These are phyloP conservation scores for Penicillium griseofulvum DNA, from an alignment of 2,329 filamentous ascomycete species.

Conservation along the genomic window DNA sequence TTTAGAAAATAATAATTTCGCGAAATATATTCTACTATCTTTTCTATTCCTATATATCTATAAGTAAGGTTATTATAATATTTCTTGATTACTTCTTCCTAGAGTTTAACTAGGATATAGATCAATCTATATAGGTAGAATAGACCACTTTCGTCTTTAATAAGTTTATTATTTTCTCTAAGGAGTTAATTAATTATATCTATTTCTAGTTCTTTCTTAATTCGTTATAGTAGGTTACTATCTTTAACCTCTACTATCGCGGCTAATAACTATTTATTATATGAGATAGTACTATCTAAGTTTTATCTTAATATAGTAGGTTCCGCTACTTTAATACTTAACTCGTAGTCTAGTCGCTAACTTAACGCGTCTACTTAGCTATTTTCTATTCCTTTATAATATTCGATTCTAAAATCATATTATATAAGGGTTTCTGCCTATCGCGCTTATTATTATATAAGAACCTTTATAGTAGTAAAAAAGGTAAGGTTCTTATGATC, in stretches of 20 bases:
- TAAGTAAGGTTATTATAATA: background rate
- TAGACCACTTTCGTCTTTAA: background rate
- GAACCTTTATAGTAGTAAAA: background rate
- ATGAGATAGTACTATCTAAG: background rate
- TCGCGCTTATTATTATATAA: background rate
- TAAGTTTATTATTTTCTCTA: background rate
- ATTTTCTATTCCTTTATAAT: background rate
- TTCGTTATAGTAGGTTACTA: background rate
- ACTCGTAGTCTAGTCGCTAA: background rate
- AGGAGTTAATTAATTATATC: background rate
- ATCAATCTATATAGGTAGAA: background rate
- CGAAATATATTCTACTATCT: background rate
- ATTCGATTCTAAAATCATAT: background rate
- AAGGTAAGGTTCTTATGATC: background rate
- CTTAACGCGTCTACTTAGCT: background rate
- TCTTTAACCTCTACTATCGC: background rate
- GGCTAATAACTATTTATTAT: background rate
- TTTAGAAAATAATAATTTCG: background rate
- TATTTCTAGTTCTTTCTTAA: background rate
- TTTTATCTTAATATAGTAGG: background rate
- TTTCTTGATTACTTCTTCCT: background rate
- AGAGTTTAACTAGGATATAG: background rate
- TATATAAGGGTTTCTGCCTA: background rate
- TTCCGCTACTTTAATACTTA: background rate
- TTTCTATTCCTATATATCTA: background rate